Conservation (phyloP, 73 alveolate genomes). For the Diophrys appendiculata region DNA sequence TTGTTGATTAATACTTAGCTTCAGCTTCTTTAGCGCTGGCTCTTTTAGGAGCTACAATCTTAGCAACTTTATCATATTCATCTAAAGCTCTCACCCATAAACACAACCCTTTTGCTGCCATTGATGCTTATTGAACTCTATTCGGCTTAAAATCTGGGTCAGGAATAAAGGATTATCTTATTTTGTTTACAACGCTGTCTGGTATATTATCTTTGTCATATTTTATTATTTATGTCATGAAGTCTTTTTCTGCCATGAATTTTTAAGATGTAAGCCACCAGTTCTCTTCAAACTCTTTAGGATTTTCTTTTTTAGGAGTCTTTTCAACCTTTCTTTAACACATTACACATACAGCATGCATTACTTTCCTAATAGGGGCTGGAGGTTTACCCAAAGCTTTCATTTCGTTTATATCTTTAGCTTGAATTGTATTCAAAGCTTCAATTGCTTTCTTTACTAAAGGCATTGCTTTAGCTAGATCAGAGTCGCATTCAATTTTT, state of each 20-base stretch:
- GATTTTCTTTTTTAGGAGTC: constrained; percentile 64
- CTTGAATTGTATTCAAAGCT: constrained; percentile 83
- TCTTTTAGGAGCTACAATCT: constrained; percentile 62
- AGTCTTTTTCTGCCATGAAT: constrained; percentile 71
- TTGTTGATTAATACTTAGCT: constrained; percentile 65
- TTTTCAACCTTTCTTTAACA: constrained; percentile 79
- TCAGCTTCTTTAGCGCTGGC: constrained; percentile 49
- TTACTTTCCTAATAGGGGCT: constrained; percentile 87
- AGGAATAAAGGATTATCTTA: constrained; percentile 55
- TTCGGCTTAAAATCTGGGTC: constrained; percentile 74
- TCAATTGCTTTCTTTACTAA: constrained; percentile 85
- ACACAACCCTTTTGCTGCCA: constrained; percentile 67
- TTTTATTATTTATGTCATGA: constrained; percentile 68
- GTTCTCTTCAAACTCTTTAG: constrained; percentile 85
- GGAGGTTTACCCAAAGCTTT: constrained; percentile 86
- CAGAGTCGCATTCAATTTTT: constrained; percentile 90
- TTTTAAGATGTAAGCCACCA: constrained; percentile 75
- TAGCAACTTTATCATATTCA: constrained; percentile 65
- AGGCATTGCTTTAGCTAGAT: constrained; percentile 91
- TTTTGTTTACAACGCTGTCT: constrained; percentile 69
- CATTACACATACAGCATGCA: constrained; percentile 85
- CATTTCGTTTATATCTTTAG: constrained; percentile 88
- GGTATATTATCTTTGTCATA: constrained; percentile 79
- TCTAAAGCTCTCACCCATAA: constrained; percentile 82
- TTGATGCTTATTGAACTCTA: constrained; percentile 74